Base-by-base conservation (phyloP, 75 land plant species). In the Gnetum montanum region DNA sequence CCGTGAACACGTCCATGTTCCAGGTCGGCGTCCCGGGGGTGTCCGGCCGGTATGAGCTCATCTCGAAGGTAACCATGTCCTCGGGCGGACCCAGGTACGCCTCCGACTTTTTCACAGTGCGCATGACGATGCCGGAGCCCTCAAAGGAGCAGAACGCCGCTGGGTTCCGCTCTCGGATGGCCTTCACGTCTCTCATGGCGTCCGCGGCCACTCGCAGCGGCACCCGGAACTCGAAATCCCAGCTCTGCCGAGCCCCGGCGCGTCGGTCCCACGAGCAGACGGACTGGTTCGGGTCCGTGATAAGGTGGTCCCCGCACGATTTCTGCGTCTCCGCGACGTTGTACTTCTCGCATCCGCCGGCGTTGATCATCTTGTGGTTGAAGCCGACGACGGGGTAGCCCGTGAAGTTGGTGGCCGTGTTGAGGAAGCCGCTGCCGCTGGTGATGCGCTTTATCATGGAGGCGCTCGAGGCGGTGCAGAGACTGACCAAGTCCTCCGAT, bases 381-480 rank as follows among this genome's bases (percentile, higher is more conserved):
- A 38, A 51, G 2, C 74, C 74, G 7, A 71, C 63, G 6, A 71
- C 64, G 0, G 71, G 74, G 24, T 51, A 71, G 40, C 74, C 63
- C 8, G 13, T 43, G 57, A 71, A 71, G 10, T 20, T 11, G 26
- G 12, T 18, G 11, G 40, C 56, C 15, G 49, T 31, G 51, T 59
- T 71, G 18, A 38, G 30, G 3, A 26, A 44, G 3, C 71, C 74
- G 3, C 33, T 52, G 12, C 72, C 71, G 1, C 24, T 20, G 4
- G 24, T 11, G 1, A 44, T 7, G 7, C 49, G 34, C 3, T 7
- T 18, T 37, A 37, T 46, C 23, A 71, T 49, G 28, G 40, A 29
- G 2, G 12, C 16, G 12, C 36, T 26, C 1, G 38, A 40, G 8
- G 50, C 41, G 10, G 2, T 24, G 43, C 74, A 71, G 3, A 69